phyloP scores from a whole-genome alignment of 1,284 basidiomycete species.

The Heterobasidion irregulare region DNA sequence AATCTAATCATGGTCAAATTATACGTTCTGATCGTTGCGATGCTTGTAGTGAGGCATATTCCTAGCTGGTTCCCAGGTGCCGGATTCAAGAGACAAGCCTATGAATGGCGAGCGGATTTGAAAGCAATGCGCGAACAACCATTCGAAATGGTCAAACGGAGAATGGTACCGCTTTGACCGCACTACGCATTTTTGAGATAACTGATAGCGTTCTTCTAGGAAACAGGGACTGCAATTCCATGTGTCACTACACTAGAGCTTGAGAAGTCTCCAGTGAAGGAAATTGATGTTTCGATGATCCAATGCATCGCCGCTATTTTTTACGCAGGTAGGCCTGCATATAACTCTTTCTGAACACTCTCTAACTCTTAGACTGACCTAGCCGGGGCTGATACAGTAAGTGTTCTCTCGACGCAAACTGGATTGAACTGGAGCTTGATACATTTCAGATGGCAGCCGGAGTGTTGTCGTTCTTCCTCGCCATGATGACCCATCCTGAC shows the following conservation, averaged over 20 bases:
- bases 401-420: slow-evolving; percentile 2
- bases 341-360: neutral
- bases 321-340: neutral
- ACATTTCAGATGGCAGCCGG: slow-evolving; percentile 10
- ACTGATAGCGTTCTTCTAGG: slow-evolving; percentile 18
- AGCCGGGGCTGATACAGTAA: slow-evolving; percentile 5
- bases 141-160: neutral
- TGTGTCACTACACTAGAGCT: slow-evolving; percentile 14
- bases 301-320: neutral
- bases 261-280: neutral
- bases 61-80: slow-evolving; percentile 19
- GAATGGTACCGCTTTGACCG: neutral
- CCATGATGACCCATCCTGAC: slow-evolving; percentile 1
- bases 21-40: neutral
- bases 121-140: neutral
- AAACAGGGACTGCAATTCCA: slow-evolving; percentile 33
- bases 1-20: neutral
- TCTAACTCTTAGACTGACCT: neutral
- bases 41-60: slow-evolving; percentile 12
- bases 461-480: neutral
- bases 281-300: neutral
- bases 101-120: neutral
- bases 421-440: neutral
- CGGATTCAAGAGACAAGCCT: slow-evolving; percentile 19
- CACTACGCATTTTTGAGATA: too few relatives aligned